Percentiles rank a stretch among this genome's conserved stretches.
Conservation (phyloP, 352 stramenopile genomes). For the Globisporangium radiosum region DNA sequence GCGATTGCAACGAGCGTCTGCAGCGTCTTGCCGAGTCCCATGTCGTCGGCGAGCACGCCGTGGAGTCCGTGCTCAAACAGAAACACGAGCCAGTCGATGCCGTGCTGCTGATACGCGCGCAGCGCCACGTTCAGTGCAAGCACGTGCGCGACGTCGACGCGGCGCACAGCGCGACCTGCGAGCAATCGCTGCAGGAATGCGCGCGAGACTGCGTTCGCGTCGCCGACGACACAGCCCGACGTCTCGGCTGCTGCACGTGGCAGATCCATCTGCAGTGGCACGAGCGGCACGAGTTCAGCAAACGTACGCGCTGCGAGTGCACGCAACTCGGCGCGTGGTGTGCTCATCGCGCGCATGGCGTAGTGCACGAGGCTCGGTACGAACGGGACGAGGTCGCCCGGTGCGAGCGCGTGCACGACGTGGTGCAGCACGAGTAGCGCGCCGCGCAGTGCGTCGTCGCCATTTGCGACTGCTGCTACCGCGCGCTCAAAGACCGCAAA, state of each 20-base stretch:
- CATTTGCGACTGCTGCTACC: no score
- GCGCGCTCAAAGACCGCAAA: conserved; percentile 18
- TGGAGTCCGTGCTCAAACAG: conserved; percentile 66
- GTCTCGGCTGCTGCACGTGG: neutral
- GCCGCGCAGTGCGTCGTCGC: conserved; percentile 15
- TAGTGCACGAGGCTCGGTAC: conserved; percentile 66
- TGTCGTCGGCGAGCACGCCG: conserved; percentile 82
- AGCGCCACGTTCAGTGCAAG: conserved; percentile 26
- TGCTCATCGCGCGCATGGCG: conserved; percentile 62
- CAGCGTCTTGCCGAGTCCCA: conserved; percentile 94
- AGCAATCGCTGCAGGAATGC: conserved; percentile 59
- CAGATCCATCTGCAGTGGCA: conserved; percentile 75
- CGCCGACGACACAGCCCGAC: conserved; percentile 12
- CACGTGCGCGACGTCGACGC: conserved; percentile 22
- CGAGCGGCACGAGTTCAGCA: conserved; percentile 57
- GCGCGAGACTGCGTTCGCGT: conserved; percentile 52
- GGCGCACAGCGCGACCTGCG: conserved; percentile 46
- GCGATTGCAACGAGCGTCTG: conserved; percentile 90
- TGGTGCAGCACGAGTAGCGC: conserved; percentile 55
- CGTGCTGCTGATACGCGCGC: conserved; percentile 73
- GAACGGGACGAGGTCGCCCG: conserved; percentile 33
- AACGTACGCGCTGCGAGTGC: conserved; percentile 53
- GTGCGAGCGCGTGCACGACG: conserved; percentile 28
- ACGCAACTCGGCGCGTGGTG: conserved; percentile 30
- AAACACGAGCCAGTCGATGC: conserved; percentile 73